Evolutionary conservation across 495 filamentous ascomycete genomes (phyloP).

Genomic region (Daldinia bambusicola): DNA sequence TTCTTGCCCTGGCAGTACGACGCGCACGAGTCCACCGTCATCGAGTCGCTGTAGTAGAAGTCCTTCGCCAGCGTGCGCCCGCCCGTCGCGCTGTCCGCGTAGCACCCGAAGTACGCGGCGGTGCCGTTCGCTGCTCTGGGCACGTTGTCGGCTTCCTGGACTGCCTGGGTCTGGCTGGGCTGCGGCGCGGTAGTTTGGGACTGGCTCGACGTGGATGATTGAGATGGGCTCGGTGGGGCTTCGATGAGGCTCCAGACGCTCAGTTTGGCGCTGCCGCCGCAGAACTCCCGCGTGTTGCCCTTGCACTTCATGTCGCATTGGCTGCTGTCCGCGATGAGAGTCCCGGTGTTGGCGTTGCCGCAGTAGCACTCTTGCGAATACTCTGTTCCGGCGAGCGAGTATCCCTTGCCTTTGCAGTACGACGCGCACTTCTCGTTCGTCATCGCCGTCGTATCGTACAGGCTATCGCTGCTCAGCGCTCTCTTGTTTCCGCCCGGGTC

Average conservation of each 20-base stretch:
- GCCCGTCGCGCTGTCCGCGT: constrained; percentile 23
- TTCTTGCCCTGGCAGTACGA: constrained; percentile 38
- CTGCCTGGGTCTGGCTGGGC: not conserved
- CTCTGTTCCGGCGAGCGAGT: constrained; percentile 54
- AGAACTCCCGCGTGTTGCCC: constrained; percentile 53
- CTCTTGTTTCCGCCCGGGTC: constrained; percentile 39
- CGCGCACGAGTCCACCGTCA: constrained; percentile 41
- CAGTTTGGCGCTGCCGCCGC: constrained; percentile 51
- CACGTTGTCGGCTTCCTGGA: not conserved
- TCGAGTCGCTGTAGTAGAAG: constrained; percentile 21
- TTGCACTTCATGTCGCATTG: constrained; percentile 54
- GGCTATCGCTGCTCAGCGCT: constrained; percentile 37
- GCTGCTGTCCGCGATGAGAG: constrained; percentile 41
- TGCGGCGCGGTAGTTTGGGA: not conserved
- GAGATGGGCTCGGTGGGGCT: not conserved
- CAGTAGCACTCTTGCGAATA: constrained; percentile 57
- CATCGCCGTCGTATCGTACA: constrained; percentile 50
- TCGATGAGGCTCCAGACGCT: constrained; percentile 39
- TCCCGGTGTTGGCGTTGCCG: constrained; percentile 41
- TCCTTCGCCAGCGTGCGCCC: constrained; percentile 24
- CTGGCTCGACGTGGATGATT: too few relatives aligned
- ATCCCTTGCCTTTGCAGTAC: constrained; percentile 51
- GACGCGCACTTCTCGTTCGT: constrained; percentile 56
- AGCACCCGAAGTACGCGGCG: constrained; percentile 26
- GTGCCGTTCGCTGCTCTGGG: constrained; percentile 18